Evolutionary conservation across 495 filamentous ascomycete species (phyloP).

Genomic region (Aspergillus cristatus): DNA sequence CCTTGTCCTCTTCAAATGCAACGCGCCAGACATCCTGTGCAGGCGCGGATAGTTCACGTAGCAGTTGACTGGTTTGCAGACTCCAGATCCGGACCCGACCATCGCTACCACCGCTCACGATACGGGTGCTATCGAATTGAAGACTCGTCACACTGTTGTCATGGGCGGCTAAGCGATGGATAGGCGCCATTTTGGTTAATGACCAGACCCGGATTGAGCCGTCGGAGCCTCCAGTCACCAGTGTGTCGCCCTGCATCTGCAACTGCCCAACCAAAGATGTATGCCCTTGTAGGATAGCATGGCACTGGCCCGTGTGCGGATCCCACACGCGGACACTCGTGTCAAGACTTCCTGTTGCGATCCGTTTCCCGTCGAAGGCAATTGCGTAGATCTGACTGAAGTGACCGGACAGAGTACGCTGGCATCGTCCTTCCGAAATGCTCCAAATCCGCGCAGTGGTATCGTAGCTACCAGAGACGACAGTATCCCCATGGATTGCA

Average conservation of each 20-base stretch:
- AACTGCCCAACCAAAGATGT: constrained; percentile 96
- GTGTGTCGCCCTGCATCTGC: constrained; percentile 86
- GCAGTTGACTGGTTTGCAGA: constrained; percentile 77
- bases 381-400: constrained; percentile 99
- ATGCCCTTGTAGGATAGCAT: constrained; percentile 92
- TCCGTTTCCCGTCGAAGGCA: constrained; percentile 84
- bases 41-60: constrained; percentile 80
- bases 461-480: constrained; percentile 95
- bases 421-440: constrained; percentile 83
- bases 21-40: constrained; percentile 96
- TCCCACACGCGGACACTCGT: constrained; percentile 98
- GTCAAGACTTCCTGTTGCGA: constrained; percentile 95
- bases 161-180: constrained; percentile 92
- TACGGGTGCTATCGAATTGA: constrained; percentile 89
- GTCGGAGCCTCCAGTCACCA: constrained; percentile 94
- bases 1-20: constrained; percentile 96
- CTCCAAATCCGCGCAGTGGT: constrained; percentile 96
- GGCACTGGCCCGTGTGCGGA: constrained; percentile 74
- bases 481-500: constrained; percentile 88
- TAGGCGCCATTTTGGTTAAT: constrained; percentile 73
- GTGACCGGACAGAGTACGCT: constrained; percentile 84
- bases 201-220: constrained; percentile 96
- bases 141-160: constrained; percentile 97
- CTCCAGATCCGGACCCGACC: constrained; percentile 98
- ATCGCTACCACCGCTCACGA: constrained; percentile 92